A percentile compares a stretch with the other conserved stretches of the same genome.
Evolutionary conservation across 176 grass and related monocot genomes (phyloP).

Genomic region (Pontederia paniculata): DNA sequence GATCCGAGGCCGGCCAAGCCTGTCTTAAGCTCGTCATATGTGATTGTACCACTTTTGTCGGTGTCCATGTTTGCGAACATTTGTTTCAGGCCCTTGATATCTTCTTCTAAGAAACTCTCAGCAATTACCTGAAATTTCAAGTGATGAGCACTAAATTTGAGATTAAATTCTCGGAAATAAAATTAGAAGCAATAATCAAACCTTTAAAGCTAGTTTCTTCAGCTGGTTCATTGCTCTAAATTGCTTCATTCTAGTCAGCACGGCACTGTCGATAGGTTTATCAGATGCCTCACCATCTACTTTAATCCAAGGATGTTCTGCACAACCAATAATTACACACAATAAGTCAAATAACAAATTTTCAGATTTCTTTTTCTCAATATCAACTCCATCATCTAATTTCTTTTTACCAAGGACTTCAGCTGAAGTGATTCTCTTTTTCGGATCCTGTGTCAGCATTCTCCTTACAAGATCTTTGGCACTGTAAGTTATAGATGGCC

Average conservation of each 20-base stretch:
- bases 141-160: neutral
- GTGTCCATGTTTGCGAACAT: slow-evolving; percentile 98
- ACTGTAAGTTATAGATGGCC: slow-evolving; percentile 7
- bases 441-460: slow-evolving; percentile 11
- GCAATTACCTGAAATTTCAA: slow-evolving; percentile 57
- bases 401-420: slow-evolving; percentile 5
- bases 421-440: slow-evolving; percentile 7
- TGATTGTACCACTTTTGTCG: slow-evolving; percentile 78
- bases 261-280: slow-evolving; percentile 87
- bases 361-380: neutral
- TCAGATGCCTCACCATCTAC: slow-evolving; percentile 53
- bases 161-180: neutral
- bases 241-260: slow-evolving; percentile 74
- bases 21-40: slow-evolving; percentile 86
- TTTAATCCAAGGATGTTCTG: slow-evolving; percentile 85
- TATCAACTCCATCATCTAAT: neutral
- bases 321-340: neutral
- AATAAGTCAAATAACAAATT: neutral
- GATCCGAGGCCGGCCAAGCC: slow-evolving; percentile 83
- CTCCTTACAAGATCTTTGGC: slow-evolving; percentile 12
- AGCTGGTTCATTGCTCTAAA: slow-evolving; percentile 89
- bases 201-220: slow-evolving; percentile 83
- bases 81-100: slow-evolving; percentile 93
- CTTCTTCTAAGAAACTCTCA: slow-evolving; percentile 80
- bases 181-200: slow-evolving; percentile 3